Evolutionary conservation across 2,329 filamentous ascomycete genomes (phyloP).

Genomic region (Xylaria sp.): DNA sequence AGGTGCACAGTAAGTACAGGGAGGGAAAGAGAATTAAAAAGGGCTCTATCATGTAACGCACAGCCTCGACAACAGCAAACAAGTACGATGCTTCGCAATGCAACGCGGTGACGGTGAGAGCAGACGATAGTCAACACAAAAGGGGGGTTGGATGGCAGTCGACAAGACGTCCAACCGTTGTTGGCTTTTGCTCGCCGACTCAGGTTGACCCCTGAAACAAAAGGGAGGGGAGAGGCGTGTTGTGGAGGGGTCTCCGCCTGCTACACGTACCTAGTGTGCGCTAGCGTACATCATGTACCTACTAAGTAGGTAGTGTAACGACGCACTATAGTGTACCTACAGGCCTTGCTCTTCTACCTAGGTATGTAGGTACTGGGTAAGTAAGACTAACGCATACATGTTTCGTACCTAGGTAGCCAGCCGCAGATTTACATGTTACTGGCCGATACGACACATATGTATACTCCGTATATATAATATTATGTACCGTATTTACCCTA

Average conservation of each 20-base stretch:
- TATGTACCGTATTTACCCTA: too few species aligned
- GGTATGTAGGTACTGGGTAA: too few species aligned
- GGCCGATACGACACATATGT: background rate
- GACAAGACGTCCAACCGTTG: conserved; percentile 13
- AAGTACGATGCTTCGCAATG: background rate
- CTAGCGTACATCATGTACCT: background rate
- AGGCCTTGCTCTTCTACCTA: background rate
- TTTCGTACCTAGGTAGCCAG: too few species aligned
- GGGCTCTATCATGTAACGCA: conserved; percentile 9
- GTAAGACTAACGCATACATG: too few species aligned
- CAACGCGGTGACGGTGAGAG: background rate
- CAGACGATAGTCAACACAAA: conserved; percentile 18
- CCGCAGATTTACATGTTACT: conserved; percentile 32
- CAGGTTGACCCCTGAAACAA: conserved; percentile 35
- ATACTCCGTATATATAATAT: too few species aligned
- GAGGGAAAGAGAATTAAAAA: background rate
- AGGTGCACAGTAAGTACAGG: background rate
- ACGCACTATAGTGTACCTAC: background rate
- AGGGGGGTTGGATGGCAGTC: conserved; percentile 12
- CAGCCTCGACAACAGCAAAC: conserved; percentile 5
- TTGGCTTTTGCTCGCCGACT: conserved; percentile 17
- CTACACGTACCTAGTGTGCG: background rate
- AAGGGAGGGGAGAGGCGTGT: conserved; percentile 1
- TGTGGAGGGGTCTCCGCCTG: conserved; percentile 30
- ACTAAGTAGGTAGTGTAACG: background rate